Evolutionary conservation across 2,329 filamentous ascomycete species (phyloP).

Genomic region (Trichoderma sp.): DNA sequence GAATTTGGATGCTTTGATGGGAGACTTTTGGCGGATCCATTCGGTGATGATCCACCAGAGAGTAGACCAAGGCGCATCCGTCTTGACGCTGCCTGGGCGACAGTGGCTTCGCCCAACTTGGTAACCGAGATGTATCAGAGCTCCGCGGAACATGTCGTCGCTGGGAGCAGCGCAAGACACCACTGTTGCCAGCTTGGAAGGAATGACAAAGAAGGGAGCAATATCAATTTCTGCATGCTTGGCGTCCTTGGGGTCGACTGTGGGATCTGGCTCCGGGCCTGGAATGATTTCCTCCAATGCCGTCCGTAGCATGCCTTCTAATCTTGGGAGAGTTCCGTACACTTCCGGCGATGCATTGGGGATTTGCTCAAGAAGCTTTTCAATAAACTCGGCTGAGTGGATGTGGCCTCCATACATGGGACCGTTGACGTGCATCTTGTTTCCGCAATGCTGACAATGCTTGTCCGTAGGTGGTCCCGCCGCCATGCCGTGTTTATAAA

Average conservation of each 20-base stretch:
- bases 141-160: constrained; percentile 79
- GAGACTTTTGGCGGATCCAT: constrained; percentile 81
- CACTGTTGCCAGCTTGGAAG: constrained; percentile 72
- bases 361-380: constrained; percentile 74
- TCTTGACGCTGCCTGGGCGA: constrained; percentile 88
- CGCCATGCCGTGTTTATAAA: constrained; percentile 78
- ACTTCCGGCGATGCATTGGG: constrained; percentile 66
- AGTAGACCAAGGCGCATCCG: constrained; percentile 85
- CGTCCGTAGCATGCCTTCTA: constrained; percentile 89
- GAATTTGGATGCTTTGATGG: constrained; percentile 73
- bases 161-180: constrained; percentile 79
- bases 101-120: constrained; percentile 84
- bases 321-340: constrained; percentile 79
- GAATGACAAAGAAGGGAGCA: constrained; percentile 85
- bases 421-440: constrained; percentile 83
- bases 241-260: constrained; percentile 46
- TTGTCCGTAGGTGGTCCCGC: constrained; percentile 69
- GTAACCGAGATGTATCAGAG: constrained; percentile 80
- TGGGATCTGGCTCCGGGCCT: constrained; percentile 42
- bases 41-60: constrained; percentile 94
- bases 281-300: constrained; percentile 74
- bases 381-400: constrained; percentile 82
- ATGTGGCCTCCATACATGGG: constrained; percentile 95
- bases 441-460: constrained; percentile 80
- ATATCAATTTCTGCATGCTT: constrained; percentile 70